phyloP scores from a whole-genome alignment of 805 yeast species.

The Suhomyces prunicola region DNA sequence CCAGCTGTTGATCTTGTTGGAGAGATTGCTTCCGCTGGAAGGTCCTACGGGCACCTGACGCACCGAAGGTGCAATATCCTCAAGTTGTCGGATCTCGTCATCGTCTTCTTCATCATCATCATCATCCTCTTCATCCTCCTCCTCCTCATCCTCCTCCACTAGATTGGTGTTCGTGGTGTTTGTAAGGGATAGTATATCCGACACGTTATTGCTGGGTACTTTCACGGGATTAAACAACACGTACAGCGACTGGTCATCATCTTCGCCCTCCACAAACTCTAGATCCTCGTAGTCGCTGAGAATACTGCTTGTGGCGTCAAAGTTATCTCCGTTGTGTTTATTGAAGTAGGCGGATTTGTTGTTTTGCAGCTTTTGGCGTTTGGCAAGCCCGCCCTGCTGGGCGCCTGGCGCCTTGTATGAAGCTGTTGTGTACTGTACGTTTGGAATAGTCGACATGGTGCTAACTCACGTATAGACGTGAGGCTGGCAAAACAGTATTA shows the following conservation, averaged over 20 bases:
- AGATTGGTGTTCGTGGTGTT: slow-evolving; percentile 7
- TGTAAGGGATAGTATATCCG: slow-evolving; percentile 12
- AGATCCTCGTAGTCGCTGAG: slow-evolving; percentile 13
- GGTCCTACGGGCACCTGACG: background rate
- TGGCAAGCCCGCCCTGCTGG: background rate
- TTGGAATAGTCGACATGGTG: slow-evolving; percentile 8
- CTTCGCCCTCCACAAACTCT: slow-evolving; percentile 5
- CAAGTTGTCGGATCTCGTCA: background rate
- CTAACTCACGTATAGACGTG: background rate
- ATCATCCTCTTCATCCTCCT: slow-evolving; percentile 5
- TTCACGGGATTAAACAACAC: slow-evolving; percentile 13
- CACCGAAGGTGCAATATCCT: background rate
- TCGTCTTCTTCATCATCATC: slow-evolving; percentile 5
- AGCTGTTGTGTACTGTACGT: slow-evolving; percentile 5
- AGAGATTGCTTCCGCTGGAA: slow-evolving; percentile 1
- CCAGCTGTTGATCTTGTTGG: slow-evolving; percentile 12
- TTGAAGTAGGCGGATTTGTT: background rate
- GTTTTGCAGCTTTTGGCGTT: background rate
- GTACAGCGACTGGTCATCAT: slow-evolving; percentile 14
- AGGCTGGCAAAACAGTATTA: background rate
- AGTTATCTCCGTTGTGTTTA: slow-evolving; percentile 2
- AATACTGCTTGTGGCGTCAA: slow-evolving; percentile 12
- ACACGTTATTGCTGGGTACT: slow-evolving; percentile 3
- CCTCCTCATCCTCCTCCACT: slow-evolving; percentile 6
- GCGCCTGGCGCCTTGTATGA: slow-evolving; percentile 6